Conservation (phyloP, 345 rosid species). For the Kandelia obovata region DNA sequence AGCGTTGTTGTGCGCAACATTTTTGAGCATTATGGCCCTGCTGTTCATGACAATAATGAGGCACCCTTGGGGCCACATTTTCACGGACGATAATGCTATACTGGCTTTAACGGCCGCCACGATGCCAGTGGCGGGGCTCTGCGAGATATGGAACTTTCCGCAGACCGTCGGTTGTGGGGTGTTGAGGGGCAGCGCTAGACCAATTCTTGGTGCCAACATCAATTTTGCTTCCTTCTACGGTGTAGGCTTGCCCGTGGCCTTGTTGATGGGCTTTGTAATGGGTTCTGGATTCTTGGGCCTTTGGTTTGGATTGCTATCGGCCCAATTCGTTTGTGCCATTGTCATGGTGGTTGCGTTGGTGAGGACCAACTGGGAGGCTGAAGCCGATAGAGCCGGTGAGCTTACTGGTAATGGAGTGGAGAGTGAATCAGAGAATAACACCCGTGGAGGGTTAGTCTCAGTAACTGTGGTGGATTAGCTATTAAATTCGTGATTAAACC, state of each 20-base stretch:
- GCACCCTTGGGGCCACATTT: slow-evolving; percentile 42
- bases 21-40: slow-evolving; percentile 34
- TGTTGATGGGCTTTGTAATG: slow-evolving; percentile 33
- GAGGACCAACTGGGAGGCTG: slow-evolving; percentile 42
- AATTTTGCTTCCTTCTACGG: slow-evolving; percentile 49
- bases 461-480: slow-evolving; percentile 8
- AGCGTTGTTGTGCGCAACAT: slow-evolving; percentile 35
- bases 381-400: slow-evolving; percentile 39
- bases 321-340: slow-evolving; percentile 37
- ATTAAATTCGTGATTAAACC: neutral
- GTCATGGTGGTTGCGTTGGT: slow-evolving; percentile 29
- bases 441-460: slow-evolving; percentile 11
- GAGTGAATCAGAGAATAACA: slow-evolving; percentile 14
- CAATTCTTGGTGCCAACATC: slow-evolving; percentile 41
- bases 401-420: slow-evolving; percentile 23
- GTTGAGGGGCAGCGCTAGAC: slow-evolving; percentile 52
- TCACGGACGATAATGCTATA: slow-evolving; percentile 38
- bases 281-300: slow-evolving; percentile 42
- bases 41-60: slow-evolving; percentile 37
- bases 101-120: slow-evolving; percentile 36
- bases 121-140: slow-evolving; percentile 47
- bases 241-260: slow-evolving; percentile 46
- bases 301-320: slow-evolving; percentile 44
- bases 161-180: slow-evolving; percentile 58
- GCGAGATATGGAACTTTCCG: slow-evolving; percentile 57